phyloP scores from a whole-genome alignment of 768 basidiomycete genomes.

The Pleurotus platypus region DNA sequence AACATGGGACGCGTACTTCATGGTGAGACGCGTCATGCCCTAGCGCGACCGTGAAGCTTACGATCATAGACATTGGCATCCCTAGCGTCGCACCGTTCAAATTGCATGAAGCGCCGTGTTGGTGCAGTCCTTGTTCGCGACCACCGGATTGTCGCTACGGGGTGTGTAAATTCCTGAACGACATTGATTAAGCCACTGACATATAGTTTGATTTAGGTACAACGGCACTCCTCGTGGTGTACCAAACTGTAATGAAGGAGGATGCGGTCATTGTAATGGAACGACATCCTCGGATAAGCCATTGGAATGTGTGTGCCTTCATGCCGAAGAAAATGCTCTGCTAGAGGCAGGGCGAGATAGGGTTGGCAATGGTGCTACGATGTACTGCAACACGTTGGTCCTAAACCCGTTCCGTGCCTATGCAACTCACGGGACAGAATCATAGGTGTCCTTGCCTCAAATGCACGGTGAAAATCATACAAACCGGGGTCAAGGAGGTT shows the following conservation, averaged over 20 bases:
- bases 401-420: neutral
- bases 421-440: neutral
- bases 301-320: constrained; percentile 88
- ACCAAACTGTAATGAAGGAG: constrained; percentile 88
- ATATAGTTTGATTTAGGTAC: constrained; percentile 50
- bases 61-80: constrained; percentile 73
- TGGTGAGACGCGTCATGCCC: constrained; percentile 51
- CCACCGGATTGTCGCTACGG: constrained; percentile 74
- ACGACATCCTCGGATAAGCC: constrained; percentile 38
- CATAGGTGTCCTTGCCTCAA: constrained; percentile 93
- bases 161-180: constrained; percentile 37
- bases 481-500: constrained; percentile 87
- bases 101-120: constrained; percentile 97
- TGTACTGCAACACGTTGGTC: constrained; percentile 97
- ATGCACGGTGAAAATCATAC: constrained; percentile 97
- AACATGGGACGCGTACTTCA: constrained; percentile 95
- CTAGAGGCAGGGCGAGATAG: constrained; percentile 92
- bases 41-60: neutral
- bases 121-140: constrained; percentile 91
- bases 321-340: constrained; percentile 97
- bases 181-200: neutral
- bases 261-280: constrained; percentile 79
- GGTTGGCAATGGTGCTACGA: constrained; percentile 73
- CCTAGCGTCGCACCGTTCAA: constrained; percentile 84
- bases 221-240: constrained; percentile 95